Conservation (phyloP, 2,329 filamentous ascomycete genomes). For the Diaporthe citriasiana region DNA sequence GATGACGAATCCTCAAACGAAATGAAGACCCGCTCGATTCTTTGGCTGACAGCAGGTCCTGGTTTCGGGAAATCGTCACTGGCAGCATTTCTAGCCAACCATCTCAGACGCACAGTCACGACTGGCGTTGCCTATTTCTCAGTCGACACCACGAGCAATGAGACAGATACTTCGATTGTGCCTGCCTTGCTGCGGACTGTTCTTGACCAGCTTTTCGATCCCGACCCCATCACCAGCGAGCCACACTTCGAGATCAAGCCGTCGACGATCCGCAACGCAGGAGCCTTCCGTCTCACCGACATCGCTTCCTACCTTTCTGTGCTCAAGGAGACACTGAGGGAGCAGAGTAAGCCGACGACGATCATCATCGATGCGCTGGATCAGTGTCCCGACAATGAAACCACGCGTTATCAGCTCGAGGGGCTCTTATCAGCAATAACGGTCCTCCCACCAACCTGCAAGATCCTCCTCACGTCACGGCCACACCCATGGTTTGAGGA, state of each 20-base stretch:
- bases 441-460: background rate
- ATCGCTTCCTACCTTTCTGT: background rate
- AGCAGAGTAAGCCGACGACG: background rate
- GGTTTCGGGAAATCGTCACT: background rate
- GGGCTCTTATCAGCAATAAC: background rate
- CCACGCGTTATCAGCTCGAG: background rate
- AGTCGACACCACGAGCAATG: conserved; percentile 1
- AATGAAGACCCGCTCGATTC: background rate
- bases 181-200: background rate
- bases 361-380: background rate
- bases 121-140: conserved; percentile 11
- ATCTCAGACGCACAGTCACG: background rate
- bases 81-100: background rate
- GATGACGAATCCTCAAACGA: background rate
- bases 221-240: background rate
- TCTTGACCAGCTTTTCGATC: background rate
- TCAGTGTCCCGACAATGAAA: background rate
- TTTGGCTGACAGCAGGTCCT: conserved; percentile 9
- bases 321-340: conserved; percentile 1
- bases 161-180: background rate
- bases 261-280: conserved; percentile 1
- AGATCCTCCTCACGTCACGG: background rate
- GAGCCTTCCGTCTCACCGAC: background rate
- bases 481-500: conserved; percentile 4
- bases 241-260: conserved; percentile 4